phyloP scores from a whole-genome alignment of 306 rosid species.

The Cyclanthera cordifolia region DNA sequence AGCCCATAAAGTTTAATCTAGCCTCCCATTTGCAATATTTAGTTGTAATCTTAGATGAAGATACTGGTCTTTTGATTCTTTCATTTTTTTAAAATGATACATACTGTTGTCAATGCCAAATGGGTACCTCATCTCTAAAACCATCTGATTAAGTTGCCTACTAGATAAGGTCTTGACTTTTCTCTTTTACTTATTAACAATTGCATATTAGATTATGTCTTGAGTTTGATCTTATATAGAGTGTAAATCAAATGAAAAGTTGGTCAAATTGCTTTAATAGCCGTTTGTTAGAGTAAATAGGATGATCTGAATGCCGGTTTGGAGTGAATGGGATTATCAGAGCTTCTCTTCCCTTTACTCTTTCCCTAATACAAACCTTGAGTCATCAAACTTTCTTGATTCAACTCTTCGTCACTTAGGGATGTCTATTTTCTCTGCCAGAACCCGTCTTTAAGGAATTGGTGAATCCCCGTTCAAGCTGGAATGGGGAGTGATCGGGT shows the following conservation, averaged over 20 bases:
- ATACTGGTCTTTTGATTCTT: background rate
- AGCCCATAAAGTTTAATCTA: slow-evolving; percentile 3
- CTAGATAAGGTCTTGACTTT: background rate
- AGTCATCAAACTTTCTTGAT: background rate
- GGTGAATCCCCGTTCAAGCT: too few relatives aligned
- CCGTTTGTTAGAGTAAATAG: background rate
- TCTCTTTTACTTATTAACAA: background rate
- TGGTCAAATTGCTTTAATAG: background rate
- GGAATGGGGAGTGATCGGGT: too few relatives aligned
- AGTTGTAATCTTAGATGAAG: slow-evolving; percentile 3
- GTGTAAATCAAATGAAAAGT: background rate
- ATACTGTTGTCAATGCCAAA: background rate
- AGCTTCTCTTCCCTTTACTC: background rate
- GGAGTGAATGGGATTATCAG: too few relatives aligned
- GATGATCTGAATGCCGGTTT: background rate
- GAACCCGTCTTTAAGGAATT: too few relatives aligned
- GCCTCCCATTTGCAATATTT: background rate
- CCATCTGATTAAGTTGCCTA: background rate
- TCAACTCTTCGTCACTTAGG: background rate
- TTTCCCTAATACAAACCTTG: background rate
- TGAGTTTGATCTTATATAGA: background rate
- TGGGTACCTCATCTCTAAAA: background rate
- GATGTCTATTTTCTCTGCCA: too few relatives aligned
- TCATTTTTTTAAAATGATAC: background rate
- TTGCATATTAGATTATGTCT: background rate